These are phyloP conservation scores for Daldinia sp. DNA, from an alignment of 2,329 filamentous ascomycete genomes.

Conservation along the genomic window DNA sequence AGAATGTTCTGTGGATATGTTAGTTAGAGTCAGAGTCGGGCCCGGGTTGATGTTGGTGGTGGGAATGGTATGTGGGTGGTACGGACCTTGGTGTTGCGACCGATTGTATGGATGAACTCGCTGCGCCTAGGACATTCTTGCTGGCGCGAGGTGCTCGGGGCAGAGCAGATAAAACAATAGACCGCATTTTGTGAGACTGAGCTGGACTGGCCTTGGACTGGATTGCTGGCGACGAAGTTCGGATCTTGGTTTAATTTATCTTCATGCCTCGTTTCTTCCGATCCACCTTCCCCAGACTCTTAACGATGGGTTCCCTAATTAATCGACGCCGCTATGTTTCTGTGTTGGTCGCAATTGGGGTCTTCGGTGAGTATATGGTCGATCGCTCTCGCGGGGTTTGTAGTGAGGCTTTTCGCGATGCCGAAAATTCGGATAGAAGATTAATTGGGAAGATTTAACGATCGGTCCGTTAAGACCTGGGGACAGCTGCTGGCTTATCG, in stretches of 20 bases:
- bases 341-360: constrained; percentile 1
- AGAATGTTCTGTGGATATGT: constrained; percentile 52
- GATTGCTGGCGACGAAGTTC: neutral
- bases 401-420: constrained; percentile 14
- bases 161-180: constrained; percentile 31
- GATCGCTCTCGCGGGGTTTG: constrained; percentile 4
- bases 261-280: constrained; percentile 11
- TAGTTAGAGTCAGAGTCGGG: neutral
- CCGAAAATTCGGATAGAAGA: constrained; percentile 26
- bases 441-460: constrained; percentile 10
- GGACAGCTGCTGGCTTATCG: constrained; percentile 8
- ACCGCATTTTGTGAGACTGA: constrained; percentile 23
- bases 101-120: constrained; percentile 8
- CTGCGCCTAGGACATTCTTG: neutral
- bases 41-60: neutral
- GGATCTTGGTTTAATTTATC: constrained; percentile 1
- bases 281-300: neutral
- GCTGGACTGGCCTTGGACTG: neutral
- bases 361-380: neutral
- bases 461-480: constrained; percentile 4
- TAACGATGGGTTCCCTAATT: neutral
- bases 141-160: constrained; percentile 16
- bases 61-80: neutral
- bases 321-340: neutral
- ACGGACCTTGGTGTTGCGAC: constrained; percentile 27